Base-by-base conservation (phyloP, 306 rosid species). In the Phaseolus lunatus region DNA sequence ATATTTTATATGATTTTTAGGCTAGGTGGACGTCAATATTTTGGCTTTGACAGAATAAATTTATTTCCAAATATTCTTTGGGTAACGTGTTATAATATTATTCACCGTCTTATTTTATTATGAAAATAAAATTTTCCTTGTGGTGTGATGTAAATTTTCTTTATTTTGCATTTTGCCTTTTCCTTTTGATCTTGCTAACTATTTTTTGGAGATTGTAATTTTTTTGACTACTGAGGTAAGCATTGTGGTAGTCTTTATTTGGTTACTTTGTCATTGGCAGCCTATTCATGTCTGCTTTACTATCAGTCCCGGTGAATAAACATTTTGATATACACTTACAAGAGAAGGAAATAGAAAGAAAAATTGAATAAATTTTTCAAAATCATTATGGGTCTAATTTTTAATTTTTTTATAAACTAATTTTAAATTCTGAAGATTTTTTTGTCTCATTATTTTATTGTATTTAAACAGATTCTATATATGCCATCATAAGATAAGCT, bases 31-130 rank as follows among this genome's bases (percentile, higher is more conserved):
- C 29, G 47, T 53, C 63, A 20, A 67, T 70, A 50, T 39, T 31
- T 78, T 44, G 76, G 70, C 71, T 44, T 72, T 19, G 39, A 20
- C 11, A 33, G 79, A 76, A 82, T 85, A 85, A 75, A 31, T 77
- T 78, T 76, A 3, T 43, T 66, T 66, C 50, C 59, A 53, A 39
- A 56, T 43, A 56, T 70, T 82, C 39, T 35, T 58, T 64, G 31
- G 73, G 80, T 64, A 50, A 70, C 22, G 52, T 29, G 39, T 64
- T 52, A 16, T 72, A 33, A 27, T 45, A 52, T 78, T 18, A 53
- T 48, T 78, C 16, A 29, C 44, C 58, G 9, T 43, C 57, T 50
- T 47, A 75, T 59, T 58, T 58, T 27, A 52, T 50, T 54, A 15
- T 29, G 63, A 15, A 54, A 73, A 73, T 81, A 78, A 77, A 16